These are phyloP conservation scores for Marsdenia floribunda DNA, from an alignment of 257 asterid species.

Conservation along the genomic window DNA sequence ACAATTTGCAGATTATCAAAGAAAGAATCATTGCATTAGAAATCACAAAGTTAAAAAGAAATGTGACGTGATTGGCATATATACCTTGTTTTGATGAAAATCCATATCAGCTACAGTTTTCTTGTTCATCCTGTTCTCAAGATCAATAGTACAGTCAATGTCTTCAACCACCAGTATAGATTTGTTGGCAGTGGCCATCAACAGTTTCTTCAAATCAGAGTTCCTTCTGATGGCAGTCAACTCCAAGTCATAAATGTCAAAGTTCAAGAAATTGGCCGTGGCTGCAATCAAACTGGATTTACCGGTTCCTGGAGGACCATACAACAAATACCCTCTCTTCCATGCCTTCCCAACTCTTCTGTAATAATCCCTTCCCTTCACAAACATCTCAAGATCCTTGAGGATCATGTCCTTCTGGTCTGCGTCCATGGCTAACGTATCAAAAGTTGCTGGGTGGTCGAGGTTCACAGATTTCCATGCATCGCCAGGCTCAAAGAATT, in stretches of 20 bases:
- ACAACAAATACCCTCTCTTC: slow-evolving; percentile 71
- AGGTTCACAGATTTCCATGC: slow-evolving; percentile 40
- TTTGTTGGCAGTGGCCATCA: slow-evolving; percentile 45
- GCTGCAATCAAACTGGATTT: slow-evolving; percentile 80
- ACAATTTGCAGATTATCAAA: slow-evolving; percentile 11
- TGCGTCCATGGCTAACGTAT: slow-evolving; percentile 59
- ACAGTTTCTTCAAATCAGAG: slow-evolving; percentile 45
- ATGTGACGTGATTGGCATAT: slow-evolving; percentile 28
- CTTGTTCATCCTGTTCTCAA: slow-evolving; percentile 39
- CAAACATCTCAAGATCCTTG: slow-evolving; percentile 46
- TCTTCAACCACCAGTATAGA: slow-evolving; percentile 67
- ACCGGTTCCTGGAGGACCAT: slow-evolving; percentile 81
- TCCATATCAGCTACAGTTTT: neutral
- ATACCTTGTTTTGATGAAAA: neutral
- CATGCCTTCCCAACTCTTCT: slow-evolving; percentile 64
- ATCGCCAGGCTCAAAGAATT: slow-evolving; percentile 23
- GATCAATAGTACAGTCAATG: slow-evolving; percentile 57
- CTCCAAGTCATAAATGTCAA: slow-evolving; percentile 66
- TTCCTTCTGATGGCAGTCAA: slow-evolving; percentile 43
- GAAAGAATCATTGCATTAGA: neutral
- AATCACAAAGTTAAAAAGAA: neutral
- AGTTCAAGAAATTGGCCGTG: slow-evolving; percentile 62
- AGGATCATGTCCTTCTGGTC: slow-evolving; percentile 38
- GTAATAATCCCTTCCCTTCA: slow-evolving; percentile 48
- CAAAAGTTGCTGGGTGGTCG: slow-evolving; percentile 63